Percentiles rank a stretch among this genome's conserved stretches.
phyloP scores from a whole-genome alignment of 2,329 filamentous ascomycete species.

The Phialophora expanda region DNA sequence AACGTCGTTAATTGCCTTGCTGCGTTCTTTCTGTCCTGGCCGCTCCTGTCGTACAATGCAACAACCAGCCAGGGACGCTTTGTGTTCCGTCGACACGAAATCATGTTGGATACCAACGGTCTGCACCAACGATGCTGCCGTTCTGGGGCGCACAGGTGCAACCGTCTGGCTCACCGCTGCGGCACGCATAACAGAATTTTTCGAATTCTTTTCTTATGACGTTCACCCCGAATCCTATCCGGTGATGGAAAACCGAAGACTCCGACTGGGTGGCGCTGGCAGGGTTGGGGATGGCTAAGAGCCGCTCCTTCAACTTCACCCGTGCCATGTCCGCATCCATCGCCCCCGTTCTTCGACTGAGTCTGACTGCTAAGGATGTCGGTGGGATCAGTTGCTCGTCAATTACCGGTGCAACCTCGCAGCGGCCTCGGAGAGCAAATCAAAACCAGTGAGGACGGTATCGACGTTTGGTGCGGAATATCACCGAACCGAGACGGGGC shows the following conservation, averaged over 20 bases:
- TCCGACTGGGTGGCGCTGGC: neutral
- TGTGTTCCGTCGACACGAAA: neutral
- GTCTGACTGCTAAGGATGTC: too few species aligned
- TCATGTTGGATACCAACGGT: neutral
- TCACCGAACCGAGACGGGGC: neutral
- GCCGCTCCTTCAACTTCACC: neutral
- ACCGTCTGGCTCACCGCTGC: neutral
- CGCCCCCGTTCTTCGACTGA: neutral
- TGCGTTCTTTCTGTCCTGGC: neutral
- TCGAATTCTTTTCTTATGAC: neutral
- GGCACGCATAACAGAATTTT: neutral
- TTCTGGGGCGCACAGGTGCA: conserved; percentile 12
- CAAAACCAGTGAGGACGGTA: neutral
- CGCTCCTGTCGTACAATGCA: conserved; percentile 16
- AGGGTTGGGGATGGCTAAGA: neutral
- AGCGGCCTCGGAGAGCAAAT: neutral
- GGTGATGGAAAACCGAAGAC: neutral
- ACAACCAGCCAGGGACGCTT: neutral
- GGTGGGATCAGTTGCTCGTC: neutral
- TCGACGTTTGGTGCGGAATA: too few species aligned
- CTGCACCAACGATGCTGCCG: neutral
- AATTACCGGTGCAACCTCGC: neutral
- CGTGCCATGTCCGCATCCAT: neutral
- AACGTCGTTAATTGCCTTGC: too few species aligned
- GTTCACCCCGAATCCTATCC: neutral